Evolutionary conservation across 352 stramenopile genomes (phyloP), one percentile per base, ranked within the genome.

Genomic region (Phytophthora pluvialis): DNA sequence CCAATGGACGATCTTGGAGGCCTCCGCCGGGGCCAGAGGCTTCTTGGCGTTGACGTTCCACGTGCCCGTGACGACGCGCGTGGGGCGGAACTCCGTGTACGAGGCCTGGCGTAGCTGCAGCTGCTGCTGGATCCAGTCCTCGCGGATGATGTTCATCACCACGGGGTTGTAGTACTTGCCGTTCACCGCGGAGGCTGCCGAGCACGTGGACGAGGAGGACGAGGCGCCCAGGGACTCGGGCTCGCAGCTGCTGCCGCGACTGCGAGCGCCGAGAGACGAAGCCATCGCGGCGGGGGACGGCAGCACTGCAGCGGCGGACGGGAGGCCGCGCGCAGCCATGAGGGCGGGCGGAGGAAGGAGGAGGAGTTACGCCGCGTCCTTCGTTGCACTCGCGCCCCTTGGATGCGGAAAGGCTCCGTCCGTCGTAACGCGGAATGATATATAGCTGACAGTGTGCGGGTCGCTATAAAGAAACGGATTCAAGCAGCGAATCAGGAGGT

Each of bases 41-140:
- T 99, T 98, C 80, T 99, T 99, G 46, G 96, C 98, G 75, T 99
- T 99, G 13, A 99, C 98, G 72, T 99, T 99, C 96, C 97, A 99
- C 28, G 98, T 99, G 42, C 97, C 97, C 0, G 78, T 76, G 55
- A 93, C 73, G 16, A 95, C 52, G 26, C 59, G 73, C 18, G 78
- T 90, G 15, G 78, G 55, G 18, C 89, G 80, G 21, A 89, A 78
- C 32, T 78, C 68, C 5, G 83, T 95, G 72, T 94, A 96, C 50
- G 75, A 69, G 9, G 71, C 64, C 28, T 92, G 75, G 0, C 88
- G 81, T 26, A 73, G 63, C 3, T 75, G 75, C 25, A 96, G 51
- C 53, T 95, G 81, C 59, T 95, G 81, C 53, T 92, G 77, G 60
- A 96, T 90, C 87, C 88, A 96, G 66, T 96, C 86, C 60, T 96